Base-by-base conservation (phyloP, 176 grass and related monocot species). In the Miscanthus lutarioriparius region DNA sequence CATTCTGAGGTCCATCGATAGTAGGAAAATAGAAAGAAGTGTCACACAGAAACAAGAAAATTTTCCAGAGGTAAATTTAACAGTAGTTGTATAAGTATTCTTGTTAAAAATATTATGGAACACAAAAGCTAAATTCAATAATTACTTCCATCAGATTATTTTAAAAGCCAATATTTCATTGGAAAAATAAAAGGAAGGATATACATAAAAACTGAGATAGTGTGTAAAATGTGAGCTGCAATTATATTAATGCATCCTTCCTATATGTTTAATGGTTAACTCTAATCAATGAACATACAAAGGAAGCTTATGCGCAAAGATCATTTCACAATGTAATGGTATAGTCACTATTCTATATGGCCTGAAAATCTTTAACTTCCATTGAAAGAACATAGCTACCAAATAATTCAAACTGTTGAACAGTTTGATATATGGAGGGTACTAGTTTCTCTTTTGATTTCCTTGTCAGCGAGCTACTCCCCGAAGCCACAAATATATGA, bases 21-120 rank as follows among this genome's bases (percentile, higher is more conserved):
- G n/a, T n/a, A n/a, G n/a, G n/a, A n/a, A 51, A 41, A 51, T 26
- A 74, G n/a, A 65, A 56, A 62, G 28, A 86, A 76, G 38, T 62
- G 36, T 3, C n/a, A 11, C 5, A 74, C 15, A 48, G 1, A 76
- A 22, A 12, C 25, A 65, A 36, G 35, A 47, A 22, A 45, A 26
- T 27, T 44, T 27, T 44, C n/a, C 8, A 67, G 17, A 73, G 16
- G 32, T n/a, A 23, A 2, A 66, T 23, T 22, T 43, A 30, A 27
- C 10, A 23, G 36, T 11, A 62, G 33, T 13, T 59, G 45, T n/a
- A 25, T 2, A 30, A 19, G 3, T 10, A 28, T 43, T 70, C 19
- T 45, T 23, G 5, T 8, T 27, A 36, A 25, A 1, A 54, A 33
- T 1, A 6, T 61, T 17, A 51, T 68, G 37, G 51, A 20, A 47